phyloP scores from a whole-genome alignment of 208 protist species.

The Leishmania arabica region DNA sequence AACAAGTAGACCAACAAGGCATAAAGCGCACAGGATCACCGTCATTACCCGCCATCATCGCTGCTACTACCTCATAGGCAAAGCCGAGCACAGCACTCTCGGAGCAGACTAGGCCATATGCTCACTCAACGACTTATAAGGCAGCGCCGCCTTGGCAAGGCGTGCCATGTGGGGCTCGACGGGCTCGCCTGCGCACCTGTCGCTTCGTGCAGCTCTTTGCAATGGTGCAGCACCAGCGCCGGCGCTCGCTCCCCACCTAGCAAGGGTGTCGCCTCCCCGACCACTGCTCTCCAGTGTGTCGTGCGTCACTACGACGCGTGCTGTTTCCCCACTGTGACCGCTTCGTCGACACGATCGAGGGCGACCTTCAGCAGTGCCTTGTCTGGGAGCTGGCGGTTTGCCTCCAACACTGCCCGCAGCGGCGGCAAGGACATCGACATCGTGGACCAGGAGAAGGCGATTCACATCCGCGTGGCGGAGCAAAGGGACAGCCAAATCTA shows the following conservation, averaged over 20 bases:
- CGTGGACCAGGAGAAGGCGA: slow-evolving; percentile 60
- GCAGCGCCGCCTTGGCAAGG: background rate
- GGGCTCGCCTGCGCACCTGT: background rate
- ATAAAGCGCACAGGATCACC: background rate
- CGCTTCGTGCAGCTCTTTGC: background rate
- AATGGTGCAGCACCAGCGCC: background rate
- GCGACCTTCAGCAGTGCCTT: background rate
- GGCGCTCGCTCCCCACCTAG: background rate
- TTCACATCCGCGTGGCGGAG: slow-evolving; percentile 77
- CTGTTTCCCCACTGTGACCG: background rate
- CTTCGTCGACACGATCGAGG: background rate
- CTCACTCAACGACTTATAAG: background rate
- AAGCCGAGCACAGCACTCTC: background rate
- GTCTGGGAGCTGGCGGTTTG: slow-evolving; percentile 13
- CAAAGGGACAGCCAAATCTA: slow-evolving; percentile 78
- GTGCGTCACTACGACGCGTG: background rate
- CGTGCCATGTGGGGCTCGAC: background rate
- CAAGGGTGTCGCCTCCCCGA: background rate
- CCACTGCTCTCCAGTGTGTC: background rate
- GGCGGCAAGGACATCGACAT: slow-evolving; percentile 76
- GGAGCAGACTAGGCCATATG: background rate
- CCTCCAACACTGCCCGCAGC: slow-evolving; percentile 42
- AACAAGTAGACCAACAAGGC: background rate
- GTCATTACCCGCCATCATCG: background rate
- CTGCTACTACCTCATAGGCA: background rate